Evolutionary conservation across 2,329 filamentous ascomycete genomes (phyloP).

Genomic region (Magnaporthiopsis rhizophila): DNA sequence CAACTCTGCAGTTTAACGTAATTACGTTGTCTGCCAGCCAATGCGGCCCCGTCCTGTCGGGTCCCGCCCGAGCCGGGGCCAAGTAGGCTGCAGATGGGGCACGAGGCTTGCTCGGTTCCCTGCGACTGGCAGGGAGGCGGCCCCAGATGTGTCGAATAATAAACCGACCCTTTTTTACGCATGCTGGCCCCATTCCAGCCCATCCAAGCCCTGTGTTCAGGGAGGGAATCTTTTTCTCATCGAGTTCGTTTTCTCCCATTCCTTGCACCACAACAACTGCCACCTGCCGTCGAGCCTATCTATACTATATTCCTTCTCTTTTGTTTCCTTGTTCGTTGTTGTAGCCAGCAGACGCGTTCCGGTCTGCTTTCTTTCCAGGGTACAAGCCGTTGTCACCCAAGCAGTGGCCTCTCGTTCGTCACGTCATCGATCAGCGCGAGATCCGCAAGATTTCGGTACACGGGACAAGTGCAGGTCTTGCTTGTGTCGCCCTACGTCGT

Average conservation of each 20-base stretch:
- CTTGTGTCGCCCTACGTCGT: background rate
- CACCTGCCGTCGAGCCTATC: background rate
- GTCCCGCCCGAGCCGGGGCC: background rate
- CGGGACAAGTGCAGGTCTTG: background rate
- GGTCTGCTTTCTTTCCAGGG: too few species aligned
- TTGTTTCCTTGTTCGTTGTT: background rate
- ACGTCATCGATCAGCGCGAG: background rate
- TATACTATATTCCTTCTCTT: background rate
- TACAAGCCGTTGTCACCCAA: background rate
- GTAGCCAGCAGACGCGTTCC: background rate
- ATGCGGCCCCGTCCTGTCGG: background rate
- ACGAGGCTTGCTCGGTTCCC: background rate
- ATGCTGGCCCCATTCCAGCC: background rate
- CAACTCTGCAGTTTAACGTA: background rate
- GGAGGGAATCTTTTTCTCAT: background rate
- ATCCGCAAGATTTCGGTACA: background rate
- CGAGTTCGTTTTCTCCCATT: background rate
- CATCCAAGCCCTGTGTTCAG: background rate
- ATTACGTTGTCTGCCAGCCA: background rate
- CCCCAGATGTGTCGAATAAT: background rate
- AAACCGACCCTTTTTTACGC: conserved; percentile 1
- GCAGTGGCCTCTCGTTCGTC: background rate
- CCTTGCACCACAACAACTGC: background rate
- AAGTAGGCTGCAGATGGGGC: background rate
- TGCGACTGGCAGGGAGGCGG: background rate